These are phyloP conservation scores for Mallotus japonicus DNA, from an alignment of 441 rosid genomes.

Conservation along the genomic window DNA sequence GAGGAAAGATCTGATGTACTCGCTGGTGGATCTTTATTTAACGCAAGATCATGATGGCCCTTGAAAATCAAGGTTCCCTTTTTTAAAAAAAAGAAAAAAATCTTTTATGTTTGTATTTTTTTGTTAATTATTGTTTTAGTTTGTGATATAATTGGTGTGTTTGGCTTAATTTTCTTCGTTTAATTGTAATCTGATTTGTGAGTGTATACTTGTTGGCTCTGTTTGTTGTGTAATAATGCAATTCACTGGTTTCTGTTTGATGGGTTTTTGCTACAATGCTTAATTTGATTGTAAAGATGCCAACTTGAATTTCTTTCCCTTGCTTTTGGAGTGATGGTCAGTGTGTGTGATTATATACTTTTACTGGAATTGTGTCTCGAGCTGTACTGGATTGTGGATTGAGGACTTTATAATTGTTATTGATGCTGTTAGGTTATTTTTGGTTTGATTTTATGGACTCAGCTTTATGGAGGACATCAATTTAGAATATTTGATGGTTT, in stretches of 20 bases:
- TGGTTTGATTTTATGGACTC: no score
- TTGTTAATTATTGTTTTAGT: not conserved
- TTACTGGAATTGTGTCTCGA: not conserved
- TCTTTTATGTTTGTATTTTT: not conserved
- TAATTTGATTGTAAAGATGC: not conserved
- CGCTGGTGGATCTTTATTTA: slow-evolving; percentile 49
- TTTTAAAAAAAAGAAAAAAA: no score
- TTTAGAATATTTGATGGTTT: not conserved
- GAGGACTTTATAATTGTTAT: not conserved
- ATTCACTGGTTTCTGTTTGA: not conserved
- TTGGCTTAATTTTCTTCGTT: not conserved
- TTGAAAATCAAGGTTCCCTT: slow-evolving; percentile 42
- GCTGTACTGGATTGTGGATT: not conserved
- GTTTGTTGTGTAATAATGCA: not conserved
- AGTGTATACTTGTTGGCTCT: not conserved
- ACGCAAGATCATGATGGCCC: slow-evolving; percentile 46
- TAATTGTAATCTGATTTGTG: not conserved
- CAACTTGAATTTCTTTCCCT: not conserved
- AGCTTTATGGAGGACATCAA: not conserved
- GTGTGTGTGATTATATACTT: slow-evolving; percentile 12
- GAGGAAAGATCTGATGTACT: slow-evolving; percentile 57
- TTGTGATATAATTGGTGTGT: slow-evolving; percentile 10
- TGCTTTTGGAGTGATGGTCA: not conserved
- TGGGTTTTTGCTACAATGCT: slow-evolving; percentile 9
- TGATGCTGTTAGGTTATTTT: not conserved